These are phyloP conservation scores for Rubroboletus pulcherrimus DNA, from an alignment of 768 basidiomycete genomes.

Conservation along the genomic window DNA sequence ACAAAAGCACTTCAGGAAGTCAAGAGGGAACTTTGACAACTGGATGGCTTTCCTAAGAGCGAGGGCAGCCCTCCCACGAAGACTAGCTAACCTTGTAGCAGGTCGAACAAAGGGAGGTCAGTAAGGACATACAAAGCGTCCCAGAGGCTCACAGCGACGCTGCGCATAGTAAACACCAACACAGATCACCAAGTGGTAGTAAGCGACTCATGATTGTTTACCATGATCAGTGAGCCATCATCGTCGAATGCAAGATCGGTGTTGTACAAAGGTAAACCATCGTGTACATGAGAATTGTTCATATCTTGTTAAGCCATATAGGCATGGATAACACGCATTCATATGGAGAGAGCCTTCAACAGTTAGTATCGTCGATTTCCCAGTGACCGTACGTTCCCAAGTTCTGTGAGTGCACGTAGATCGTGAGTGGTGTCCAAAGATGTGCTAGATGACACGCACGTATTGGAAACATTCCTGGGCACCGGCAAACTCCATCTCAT, in stretches of 20 bases:
- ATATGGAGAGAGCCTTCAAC: background rate
- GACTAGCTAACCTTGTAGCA: background rate
- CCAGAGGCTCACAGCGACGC: background rate
- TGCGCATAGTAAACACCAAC: background rate
- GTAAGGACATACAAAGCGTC: background rate
- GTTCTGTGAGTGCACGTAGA: background rate
- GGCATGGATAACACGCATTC: background rate
- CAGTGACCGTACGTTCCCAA: constrained; percentile 21
- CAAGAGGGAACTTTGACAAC: no score
- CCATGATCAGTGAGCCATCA: background rate
- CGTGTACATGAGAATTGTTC: background rate
- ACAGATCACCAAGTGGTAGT: background rate
- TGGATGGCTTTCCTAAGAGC: no score
- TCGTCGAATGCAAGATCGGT: background rate
- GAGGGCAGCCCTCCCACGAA: no score
- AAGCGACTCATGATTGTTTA: background rate
- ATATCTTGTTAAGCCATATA: background rate
- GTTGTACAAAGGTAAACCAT: background rate
- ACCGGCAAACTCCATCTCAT: constrained; percentile 22
- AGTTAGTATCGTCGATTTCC: constrained; percentile 21
- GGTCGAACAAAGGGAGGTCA: background rate
- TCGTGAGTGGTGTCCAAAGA: background rate
- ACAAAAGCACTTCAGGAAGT: no score
- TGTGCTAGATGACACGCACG: constrained; percentile 7
- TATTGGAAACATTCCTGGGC: constrained; percentile 22